These are phyloP conservation scores for Imleria badia DNA, from an alignment of 768 basidiomycete species.

Conservation along the genomic window DNA sequence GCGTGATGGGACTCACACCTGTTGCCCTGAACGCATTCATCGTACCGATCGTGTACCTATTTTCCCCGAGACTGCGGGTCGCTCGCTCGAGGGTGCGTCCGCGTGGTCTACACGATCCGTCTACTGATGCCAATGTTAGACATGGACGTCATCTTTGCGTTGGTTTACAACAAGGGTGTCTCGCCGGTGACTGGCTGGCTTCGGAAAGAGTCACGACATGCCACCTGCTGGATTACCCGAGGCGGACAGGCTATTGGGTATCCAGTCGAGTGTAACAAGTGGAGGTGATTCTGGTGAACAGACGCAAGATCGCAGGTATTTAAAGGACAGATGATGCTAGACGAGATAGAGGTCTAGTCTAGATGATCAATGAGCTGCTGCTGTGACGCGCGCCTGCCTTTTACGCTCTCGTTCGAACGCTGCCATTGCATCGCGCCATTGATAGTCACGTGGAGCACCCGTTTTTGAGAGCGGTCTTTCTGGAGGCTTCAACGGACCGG, in stretches of 20 bases:
- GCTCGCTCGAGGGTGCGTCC: conserved; percentile 51
- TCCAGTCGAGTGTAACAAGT: conserved; percentile 15
- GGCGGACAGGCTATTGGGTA: conserved; percentile 44
- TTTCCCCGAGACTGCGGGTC: conserved; percentile 63
- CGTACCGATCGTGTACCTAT: conserved; percentile 56
- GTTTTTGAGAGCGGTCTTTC: conserved; percentile 15
- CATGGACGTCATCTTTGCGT: conserved; percentile 48
- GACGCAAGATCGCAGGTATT: not conserved
- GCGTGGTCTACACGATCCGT: not conserved
- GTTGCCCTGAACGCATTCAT: conserved; percentile 52
- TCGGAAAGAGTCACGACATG: conserved; percentile 43
- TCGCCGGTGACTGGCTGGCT: conserved; percentile 45
- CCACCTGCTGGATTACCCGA: conserved; percentile 45
- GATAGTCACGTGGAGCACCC: conserved; percentile 21
- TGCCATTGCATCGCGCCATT: conserved; percentile 30
- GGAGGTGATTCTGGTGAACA: conserved; percentile 4
- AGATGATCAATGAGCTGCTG: conserved; percentile 1
- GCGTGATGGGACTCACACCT: not conserved
- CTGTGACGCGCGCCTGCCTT: conserved; percentile 23
- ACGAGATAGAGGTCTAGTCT: not conserved
- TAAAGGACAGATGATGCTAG: too few relatives aligned
- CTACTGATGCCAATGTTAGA: conserved; percentile 24
- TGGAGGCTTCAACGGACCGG: conserved; percentile 36
- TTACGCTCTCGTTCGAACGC: conserved; percentile 32
- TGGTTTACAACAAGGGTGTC: conserved; percentile 43